Evolutionary conservation across 306 rosid species (phyloP).

Genomic region (Fagus sylvatica): DNA sequence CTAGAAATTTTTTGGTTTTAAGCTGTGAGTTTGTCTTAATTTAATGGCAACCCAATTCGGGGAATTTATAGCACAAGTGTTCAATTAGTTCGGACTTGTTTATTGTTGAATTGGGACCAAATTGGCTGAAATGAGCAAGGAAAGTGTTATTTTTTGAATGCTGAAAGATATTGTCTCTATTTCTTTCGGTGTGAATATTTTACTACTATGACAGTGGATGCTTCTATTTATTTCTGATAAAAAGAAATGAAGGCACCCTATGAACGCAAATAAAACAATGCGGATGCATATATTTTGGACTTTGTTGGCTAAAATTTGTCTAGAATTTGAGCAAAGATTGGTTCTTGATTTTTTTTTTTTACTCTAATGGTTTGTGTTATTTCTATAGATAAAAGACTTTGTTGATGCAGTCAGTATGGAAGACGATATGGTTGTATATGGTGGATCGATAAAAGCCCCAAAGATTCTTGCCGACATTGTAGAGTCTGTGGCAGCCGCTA

Average conservation of each 20-base stretch:
- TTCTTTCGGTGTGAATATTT: neutral
- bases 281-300: neutral
- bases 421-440: slow-evolving; percentile 35
- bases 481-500: slow-evolving; percentile 75
- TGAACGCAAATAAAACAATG: neutral
- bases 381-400: slow-evolving; percentile 52
- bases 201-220: neutral
- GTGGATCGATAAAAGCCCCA: slow-evolving; percentile 73
- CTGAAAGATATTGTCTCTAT: neutral
- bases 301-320: neutral
- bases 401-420: slow-evolving; percentile 42
- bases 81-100: too few relatives aligned
- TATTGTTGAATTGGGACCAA: too few relatives aligned
- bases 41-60: too few relatives aligned
- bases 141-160: too few relatives aligned
- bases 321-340: neutral
- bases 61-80: too few relatives aligned
- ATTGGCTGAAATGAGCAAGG: too few relatives aligned
- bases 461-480: slow-evolving; percentile 87
- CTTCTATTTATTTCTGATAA: neutral
- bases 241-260: neutral
- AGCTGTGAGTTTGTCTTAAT: too few relatives aligned
- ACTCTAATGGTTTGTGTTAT: neutral
- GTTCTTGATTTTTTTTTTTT: neutral
- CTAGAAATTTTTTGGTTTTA: too few relatives aligned